Percentiles rank a stretch among this genome's conserved stretches.
Evolutionary conservation across 1,139 yeast genomes (phyloP).

Genomic region (Pichia cactophila): DNA sequence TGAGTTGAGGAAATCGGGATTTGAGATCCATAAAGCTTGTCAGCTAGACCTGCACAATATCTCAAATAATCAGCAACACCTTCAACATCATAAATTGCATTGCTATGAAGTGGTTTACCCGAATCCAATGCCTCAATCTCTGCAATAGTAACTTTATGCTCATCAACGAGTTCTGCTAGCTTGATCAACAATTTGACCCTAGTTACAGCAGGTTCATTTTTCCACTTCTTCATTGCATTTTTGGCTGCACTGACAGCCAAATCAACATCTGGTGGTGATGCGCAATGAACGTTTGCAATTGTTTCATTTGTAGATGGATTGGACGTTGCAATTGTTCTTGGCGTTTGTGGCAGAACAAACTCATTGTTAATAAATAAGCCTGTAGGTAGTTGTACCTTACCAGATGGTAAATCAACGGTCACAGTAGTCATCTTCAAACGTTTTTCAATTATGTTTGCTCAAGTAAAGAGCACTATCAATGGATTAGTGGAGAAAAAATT

Average conservation of each 20-base stretch:
- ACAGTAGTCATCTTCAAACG: neutral
- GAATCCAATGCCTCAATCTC: constrained; percentile 55
- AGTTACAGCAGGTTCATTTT: constrained; percentile 35
- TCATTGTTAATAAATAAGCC: constrained; percentile 54
- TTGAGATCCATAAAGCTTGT: constrained; percentile 58
- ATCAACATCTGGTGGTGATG: constrained; percentile 58
- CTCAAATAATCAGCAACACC: constrained; percentile 54
- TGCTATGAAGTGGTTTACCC: constrained; percentile 49
- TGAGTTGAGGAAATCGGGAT: constrained; percentile 61
- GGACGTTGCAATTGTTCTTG: constrained; percentile 38
- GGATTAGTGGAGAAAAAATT: neutral
- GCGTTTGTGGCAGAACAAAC: constrained; percentile 33
- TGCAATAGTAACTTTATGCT: constrained; percentile 40
- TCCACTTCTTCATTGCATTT: constrained; percentile 56
- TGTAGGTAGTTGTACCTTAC: constrained; percentile 37
- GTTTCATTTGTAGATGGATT: constrained; percentile 49
- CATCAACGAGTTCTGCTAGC: constrained; percentile 47
- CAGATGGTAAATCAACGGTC: constrained; percentile 23
- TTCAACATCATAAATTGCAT: constrained; percentile 54
- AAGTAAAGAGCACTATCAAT: too few species aligned
- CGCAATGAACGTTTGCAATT: constrained; percentile 44
- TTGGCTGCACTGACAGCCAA: constrained; percentile 69
- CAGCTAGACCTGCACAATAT: constrained; percentile 82
- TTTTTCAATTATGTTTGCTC: neutral
- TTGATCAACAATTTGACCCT: constrained; percentile 40